Base-by-base conservation (phyloP, 2,329 filamentous ascomycete species). In the Exophiala aquamarina region DNA sequence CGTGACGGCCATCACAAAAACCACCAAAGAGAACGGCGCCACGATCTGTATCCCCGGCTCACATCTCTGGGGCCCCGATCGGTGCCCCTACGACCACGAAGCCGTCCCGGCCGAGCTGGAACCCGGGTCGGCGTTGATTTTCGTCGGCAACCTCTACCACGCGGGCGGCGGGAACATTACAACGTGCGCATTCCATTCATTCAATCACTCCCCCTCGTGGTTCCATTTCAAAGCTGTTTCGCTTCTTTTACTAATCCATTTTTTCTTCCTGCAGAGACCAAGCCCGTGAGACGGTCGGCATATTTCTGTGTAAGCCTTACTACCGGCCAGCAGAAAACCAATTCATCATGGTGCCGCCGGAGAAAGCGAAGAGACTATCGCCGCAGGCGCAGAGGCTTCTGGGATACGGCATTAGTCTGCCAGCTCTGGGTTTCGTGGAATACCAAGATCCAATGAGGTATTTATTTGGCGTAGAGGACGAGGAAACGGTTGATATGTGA, bases 101-200 rank as follows among this genome's bases (percentile, higher is more conserved):
- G 42, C 55, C 32, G 31, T 59, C 42, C 52, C 49, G 29, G 66
- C 66, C 1, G 63, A 65, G 32, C 55, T 70, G 54, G 52, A 60
- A 14, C 60, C 59, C 10, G 66, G 67, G 1, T 64, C 69, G 54
- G 66, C 58, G 0, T 66, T 69, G 45, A 63, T 70, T 3, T 66
- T 70, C 59, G 55, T 69, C 3, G 59, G 60, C 3, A 61, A 60
- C 9, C 54, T 56, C 11, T 68, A 63, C 42, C 66, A 70, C 35
- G 68, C 65, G 1, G 67, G 63, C 15, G 58, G 62, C 1, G 54
- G 21, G 28, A 65, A 64, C 49, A 59, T 34, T 23, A 65, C 61
- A 4, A 40, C 15, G 23, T 53, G 29, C 42, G 50, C 19, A 31
- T 13, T 35, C 32, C n/a, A n/a, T n/a, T n/a, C n/a, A n/a, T n/a